These are phyloP conservation scores for Cydonia oblonga DNA, from an alignment of 331 rosid species.

Conservation along the genomic window DNA sequence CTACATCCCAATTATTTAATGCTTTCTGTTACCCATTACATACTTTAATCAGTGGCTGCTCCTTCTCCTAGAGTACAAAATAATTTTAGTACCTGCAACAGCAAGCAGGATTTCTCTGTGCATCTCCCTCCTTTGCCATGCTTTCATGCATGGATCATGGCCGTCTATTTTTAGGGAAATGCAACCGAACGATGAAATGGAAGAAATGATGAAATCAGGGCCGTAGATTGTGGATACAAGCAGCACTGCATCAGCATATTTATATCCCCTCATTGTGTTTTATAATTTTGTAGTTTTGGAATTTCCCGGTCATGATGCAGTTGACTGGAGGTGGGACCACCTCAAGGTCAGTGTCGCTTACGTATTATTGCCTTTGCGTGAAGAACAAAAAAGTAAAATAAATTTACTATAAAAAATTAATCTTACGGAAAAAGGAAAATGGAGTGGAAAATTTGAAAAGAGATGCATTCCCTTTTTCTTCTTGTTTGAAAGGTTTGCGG, in stretches of 20 bases:
- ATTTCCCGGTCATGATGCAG: not conserved
- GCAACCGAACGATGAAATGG: not conserved
- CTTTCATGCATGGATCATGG: not conserved
- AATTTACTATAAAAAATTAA: not conserved
- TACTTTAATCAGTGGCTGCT: not conserved
- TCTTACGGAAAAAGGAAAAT: not conserved
- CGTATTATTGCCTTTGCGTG: slow-evolving; percentile 23
- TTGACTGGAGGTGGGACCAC: slow-evolving; percentile 31
- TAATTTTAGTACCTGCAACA: not conserved
- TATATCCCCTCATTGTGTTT: no score
- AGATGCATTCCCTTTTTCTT: not conserved
- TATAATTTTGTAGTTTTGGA: not conserved
- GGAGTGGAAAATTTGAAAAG: not conserved
- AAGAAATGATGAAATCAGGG: not conserved
- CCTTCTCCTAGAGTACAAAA: not conserved
- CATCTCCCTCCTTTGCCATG: not conserved
- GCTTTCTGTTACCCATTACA: not conserved
- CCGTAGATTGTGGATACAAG: not conserved
- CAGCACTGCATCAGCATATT: not conserved
- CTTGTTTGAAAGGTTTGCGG: not conserved
- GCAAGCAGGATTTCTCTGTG: not conserved
- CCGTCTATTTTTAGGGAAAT: not conserved
- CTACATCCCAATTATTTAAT: not conserved
- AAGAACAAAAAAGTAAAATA: slow-evolving; percentile 4
- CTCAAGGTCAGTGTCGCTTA: slow-evolving; percentile 4